Evolutionary conservation across 495 filamentous ascomycete genomes (phyloP), one percentile per base, ranked within the genome.

Genomic region (Penicillium manginii): DNA sequence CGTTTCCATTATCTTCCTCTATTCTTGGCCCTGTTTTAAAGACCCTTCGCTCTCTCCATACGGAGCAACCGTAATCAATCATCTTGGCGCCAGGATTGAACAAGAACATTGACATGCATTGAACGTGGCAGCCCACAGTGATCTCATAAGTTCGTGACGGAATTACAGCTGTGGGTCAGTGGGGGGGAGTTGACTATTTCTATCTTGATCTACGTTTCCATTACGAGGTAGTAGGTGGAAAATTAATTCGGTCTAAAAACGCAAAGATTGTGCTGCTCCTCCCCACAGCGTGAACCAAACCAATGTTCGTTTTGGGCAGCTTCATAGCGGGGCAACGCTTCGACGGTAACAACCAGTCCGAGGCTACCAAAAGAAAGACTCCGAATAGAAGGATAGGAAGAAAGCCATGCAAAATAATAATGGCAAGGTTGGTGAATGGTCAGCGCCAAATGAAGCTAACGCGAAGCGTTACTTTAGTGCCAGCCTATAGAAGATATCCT

Each of bases 361-460:
- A 26, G 45, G n/a, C 22, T 9, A 9, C 12, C 33, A 53, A 15
- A 15, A n/a, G 21, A 40, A 40, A 23, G 31, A 10, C 21, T 48
- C 50, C 33, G 48, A 55, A 26, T 9, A 52, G 11, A 40, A 23
- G 4, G 32, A 23, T 21, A 19, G 43, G 19, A 19, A 54, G 26
- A 35, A 40, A 58, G 35, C 32, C 22, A 45, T 47, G 11, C 23
- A 4, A 29, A 53, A 29, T 45, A 54, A 55, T 64, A 29, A 9
- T 26, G 37, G 35, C 26, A 29, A 57, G 62, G 59, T 53, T 62
- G 55, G 52, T 56, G 47, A 63, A 39, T 61, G 59, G 56, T 10
- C 49, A 47, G 56, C 45, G 64, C 32, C 46, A 59, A 57, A 18
- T 59, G 54, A 65, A 58, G 59, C 59, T 48, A 62, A 48, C 26